Conservation (phyloP, 1,284 basidiomycete species). For the Leccinum angustisporum region DNA sequence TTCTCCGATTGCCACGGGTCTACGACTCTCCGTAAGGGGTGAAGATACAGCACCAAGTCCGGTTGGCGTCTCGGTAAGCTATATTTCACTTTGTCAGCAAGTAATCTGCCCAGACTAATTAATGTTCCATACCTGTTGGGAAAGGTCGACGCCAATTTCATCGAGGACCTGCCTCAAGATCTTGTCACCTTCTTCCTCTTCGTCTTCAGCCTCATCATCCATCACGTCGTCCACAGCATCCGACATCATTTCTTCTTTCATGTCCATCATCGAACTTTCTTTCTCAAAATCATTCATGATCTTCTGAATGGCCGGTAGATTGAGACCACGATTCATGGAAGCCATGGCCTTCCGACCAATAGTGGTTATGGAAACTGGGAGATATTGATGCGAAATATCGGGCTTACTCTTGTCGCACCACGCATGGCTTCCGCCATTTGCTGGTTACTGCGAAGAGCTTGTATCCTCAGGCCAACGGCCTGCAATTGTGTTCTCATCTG, state of each 20-base stretch:
- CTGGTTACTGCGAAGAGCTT: conserved; percentile 94
- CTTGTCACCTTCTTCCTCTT: conserved; percentile 95
- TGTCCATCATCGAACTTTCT: conserved; percentile 98
- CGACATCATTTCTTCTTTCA: conserved; percentile 99
- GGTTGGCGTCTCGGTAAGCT: conserved; percentile 85
- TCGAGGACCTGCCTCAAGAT: conserved; percentile 96
- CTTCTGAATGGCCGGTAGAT: conserved; percentile 90
- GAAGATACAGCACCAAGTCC: conserved; percentile 60
- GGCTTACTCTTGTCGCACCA: conserved; percentile 87
- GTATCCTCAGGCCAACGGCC: conserved; percentile 93
- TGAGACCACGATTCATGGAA: conserved; percentile 95
- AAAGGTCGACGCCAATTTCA: conserved; percentile 92
- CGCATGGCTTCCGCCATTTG: conserved; percentile 99
- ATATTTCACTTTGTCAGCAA: conserved; percentile 16
- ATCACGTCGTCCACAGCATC: conserved; percentile 98
- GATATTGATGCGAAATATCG: conserved; percentile 4
- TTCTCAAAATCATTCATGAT: conserved; percentile 99
- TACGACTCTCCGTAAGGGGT: conserved; percentile 62
- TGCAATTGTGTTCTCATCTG: conserved; percentile 99
- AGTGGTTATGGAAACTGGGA: conserved; percentile 1
- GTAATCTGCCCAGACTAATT: neutral
- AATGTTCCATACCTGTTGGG: conserved; percentile 73
- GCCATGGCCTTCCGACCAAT: conserved; percentile 81
- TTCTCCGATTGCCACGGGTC: conserved; percentile 81
- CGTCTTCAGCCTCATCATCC: conserved; percentile 91